Evolutionary conservation across 2,329 filamentous ascomycete species (phyloP), one percentile per base, ranked within the genome.

Genomic region (Diatrype stigma): DNA sequence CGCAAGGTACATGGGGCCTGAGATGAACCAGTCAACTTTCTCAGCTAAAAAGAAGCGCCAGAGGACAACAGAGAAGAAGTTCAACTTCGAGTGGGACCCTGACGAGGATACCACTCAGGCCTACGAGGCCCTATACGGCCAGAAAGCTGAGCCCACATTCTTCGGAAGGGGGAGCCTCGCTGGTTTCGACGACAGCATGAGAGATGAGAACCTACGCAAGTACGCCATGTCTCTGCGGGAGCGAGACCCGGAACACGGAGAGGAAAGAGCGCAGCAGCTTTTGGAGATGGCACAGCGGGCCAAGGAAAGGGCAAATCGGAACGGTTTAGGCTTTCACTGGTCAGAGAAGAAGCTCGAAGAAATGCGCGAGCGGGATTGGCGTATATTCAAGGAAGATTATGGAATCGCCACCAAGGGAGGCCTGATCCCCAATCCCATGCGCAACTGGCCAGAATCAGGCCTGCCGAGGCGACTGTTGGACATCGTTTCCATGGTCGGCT

Each of bases 371-470:
- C 81, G 94, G 67, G 94, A 99, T 71, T 99, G 94, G 94, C 89
- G 94, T 66, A 97, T 99, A 62, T 96, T 99, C 84, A 99, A 97
- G 73, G 94, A 97, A 70, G 92, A 99, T 70, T 97, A 96, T 74
- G 95, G 94, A 61, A 99, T 99, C 67, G 80, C 87, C 38, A 96
- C 91, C 8, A 97, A 96, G 70, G 94, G 94, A 51, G 93, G 93
- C 42, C 80, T 81, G 23, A 90, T 97, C 50, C 94, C 94, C 1
- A 93, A 97, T 63, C 94, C 94, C 0, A 97, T 99, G 92, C 90
- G 94, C 46, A 90, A 79, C 60, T 99, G 94, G 94, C 67, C 81
- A 45, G 94, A 99, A 70, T 96, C 92, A 3, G 79, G 79, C 6
- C 77, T 99, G 37, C 92, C 94, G 3, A 79, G 81, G 53, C 80